Evolutionary conservation across 2,329 filamentous ascomycete genomes (phyloP).

Genomic region (Alternaria novae-zelandiae): DNA sequence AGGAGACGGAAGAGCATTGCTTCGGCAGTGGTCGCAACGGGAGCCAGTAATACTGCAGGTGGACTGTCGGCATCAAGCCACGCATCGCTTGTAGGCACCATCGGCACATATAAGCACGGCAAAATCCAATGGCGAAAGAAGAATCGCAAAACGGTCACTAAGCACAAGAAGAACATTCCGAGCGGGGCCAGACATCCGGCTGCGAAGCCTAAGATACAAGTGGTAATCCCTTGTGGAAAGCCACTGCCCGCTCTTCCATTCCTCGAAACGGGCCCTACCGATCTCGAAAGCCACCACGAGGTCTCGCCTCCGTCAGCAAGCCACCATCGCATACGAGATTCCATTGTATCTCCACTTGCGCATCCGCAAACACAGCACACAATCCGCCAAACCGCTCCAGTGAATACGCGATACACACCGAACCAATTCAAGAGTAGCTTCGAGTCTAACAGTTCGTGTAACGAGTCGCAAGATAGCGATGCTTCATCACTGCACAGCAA

Average conservation of each 20-base stretch:
- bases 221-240: conserved; percentile 45
- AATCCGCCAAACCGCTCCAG: conserved; percentile 12
- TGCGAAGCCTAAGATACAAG: conserved; percentile 43
- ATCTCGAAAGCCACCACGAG: conserved; percentile 26
- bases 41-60: conserved; percentile 19
- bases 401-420: conserved; percentile 3
- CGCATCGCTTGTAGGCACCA: conserved; percentile 37
- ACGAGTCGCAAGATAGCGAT: conserved; percentile 45
- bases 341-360: conserved; percentile 40
- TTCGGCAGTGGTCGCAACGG: conserved; percentile 19
- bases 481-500: conserved; percentile 49
- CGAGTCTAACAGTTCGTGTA: conserved; percentile 41
- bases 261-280: conserved; percentile 32
- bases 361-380: conserved; percentile 22
- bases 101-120: conserved; percentile 55
- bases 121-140: conserved; percentile 50
- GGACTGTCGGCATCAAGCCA: conserved; percentile 33
- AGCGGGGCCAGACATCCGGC: conserved; percentile 24
- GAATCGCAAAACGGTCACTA: conserved; percentile 9
- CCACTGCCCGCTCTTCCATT: conserved; percentile 39
- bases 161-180: conserved; percentile 12
- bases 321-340: conserved; percentile 30
- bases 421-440: conserved; percentile 19
- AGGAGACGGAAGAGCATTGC: conserved; percentile 27
- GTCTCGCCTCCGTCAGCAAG: conserved; percentile 44